Conservation (phyloP, 108 stramenopile species). For the Pseudonitzschia delicatissima region DNA sequence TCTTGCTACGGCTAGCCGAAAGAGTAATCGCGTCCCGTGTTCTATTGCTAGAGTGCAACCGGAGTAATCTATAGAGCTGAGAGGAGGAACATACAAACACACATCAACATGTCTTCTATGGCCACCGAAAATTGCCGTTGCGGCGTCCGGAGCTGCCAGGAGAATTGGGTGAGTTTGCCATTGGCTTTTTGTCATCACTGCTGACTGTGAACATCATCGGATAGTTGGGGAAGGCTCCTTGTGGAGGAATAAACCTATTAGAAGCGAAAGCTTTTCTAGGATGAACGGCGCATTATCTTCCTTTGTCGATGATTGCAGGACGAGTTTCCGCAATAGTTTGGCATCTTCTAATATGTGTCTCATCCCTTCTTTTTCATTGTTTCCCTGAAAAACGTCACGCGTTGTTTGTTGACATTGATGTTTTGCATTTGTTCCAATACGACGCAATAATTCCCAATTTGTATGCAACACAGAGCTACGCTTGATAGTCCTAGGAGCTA, state of each 20-base stretch:
- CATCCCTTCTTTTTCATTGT: too few relatives aligned
- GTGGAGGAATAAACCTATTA: too few relatives aligned
- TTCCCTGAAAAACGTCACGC: too few relatives aligned
- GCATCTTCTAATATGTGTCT: neutral
- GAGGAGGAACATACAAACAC: neutral
- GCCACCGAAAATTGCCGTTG: constrained; percentile 56
- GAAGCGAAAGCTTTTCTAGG: too few relatives aligned
- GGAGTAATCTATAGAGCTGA: neutral
- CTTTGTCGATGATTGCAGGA: neutral
- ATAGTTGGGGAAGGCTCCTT: too few relatives aligned
- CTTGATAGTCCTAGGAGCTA: constrained; percentile 59
- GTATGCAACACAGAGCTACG: constrained; percentile 18
- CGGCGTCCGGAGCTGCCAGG: constrained; percentile 68
- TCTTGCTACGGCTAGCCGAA: too few relatives aligned
- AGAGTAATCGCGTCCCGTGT: too few relatives aligned
- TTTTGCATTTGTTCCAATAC: neutral
- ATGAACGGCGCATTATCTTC: too few relatives aligned
- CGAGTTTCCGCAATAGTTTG: neutral
- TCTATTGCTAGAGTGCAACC: too few relatives aligned
- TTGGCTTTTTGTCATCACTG: constrained; percentile 6
- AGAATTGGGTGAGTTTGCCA: constrained; percentile 48
- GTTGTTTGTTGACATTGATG: neutral
- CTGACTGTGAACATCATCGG: too few relatives aligned
- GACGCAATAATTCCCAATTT: constrained; percentile 4
- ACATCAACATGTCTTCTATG: constrained; percentile 48